Percentiles rank a stretch among this genome's conserved stretches.
Evolutionary conservation across 1,139 yeast genomes (phyloP).

Genomic region (Kluyveromyces sp.): DNA sequence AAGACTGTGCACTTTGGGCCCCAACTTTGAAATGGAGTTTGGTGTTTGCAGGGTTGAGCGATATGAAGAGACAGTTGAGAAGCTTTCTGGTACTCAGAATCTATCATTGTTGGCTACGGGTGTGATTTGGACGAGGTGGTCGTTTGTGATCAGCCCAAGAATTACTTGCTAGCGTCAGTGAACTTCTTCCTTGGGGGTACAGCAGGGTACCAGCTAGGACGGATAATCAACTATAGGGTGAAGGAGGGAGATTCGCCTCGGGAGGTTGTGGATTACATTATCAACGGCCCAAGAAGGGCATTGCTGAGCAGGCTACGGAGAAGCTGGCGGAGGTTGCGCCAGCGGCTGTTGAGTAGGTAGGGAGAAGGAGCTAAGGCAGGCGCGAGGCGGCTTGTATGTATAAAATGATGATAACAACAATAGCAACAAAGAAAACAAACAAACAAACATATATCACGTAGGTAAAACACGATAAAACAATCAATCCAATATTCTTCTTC

Average conservation of each 20-base stretch:
- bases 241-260: conserved; percentile 42
- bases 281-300: conserved; percentile 33
- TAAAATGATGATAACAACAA: not conserved
- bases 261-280: conserved; percentile 51
- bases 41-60: conserved; percentile 85
- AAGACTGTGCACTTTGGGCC: conserved; percentile 87
- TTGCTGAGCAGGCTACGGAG: not conserved
- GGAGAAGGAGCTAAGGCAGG: no score
- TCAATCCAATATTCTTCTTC: no score
- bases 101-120: conserved; percentile 84
- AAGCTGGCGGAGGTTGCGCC: not conserved
- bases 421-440: no score
- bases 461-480: no score
- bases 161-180: conserved; percentile 80
- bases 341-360: not conserved
- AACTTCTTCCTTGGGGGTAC: conserved; percentile 89
- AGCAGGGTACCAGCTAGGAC: conserved; percentile 73
- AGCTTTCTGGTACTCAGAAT: conserved; percentile 86
- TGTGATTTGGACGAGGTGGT: conserved; percentile 97
- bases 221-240: conserved; percentile 61
- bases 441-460: no score
- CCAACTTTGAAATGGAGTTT: conserved; percentile 61
- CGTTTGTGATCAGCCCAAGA: conserved; percentile 86
- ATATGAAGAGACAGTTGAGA: conserved; percentile 81
- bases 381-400: not conserved